A percentile compares a stretch with the other conserved stretches of the same genome.
These are phyloP conservation scores for Periconia digitata DNA, from an alignment of 2,329 filamentous ascomycete species.

Conservation along the genomic window DNA sequence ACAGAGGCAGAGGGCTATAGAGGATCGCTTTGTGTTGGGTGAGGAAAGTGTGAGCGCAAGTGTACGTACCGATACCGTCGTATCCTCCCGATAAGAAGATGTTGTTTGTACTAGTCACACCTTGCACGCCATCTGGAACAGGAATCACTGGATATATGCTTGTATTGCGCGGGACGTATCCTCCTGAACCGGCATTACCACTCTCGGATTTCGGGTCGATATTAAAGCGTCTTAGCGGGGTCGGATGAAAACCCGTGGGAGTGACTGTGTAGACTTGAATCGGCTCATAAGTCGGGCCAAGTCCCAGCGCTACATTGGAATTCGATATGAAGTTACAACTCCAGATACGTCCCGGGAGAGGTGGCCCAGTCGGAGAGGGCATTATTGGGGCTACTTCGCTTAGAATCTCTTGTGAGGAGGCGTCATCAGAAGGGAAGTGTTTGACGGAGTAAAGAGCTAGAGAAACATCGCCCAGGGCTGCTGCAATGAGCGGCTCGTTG, in stretches of 20 bases:
- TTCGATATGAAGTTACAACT: constrained; percentile 57
- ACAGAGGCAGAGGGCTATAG: too few relatives aligned
- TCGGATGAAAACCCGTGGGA: constrained; percentile 44
- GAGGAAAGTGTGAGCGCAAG: too few relatives aligned
- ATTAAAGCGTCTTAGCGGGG: constrained; percentile 44
- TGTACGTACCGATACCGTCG: constrained; percentile 58
- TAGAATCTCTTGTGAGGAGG: constrained; percentile 21
- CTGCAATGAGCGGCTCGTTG: constrained; percentile 51
- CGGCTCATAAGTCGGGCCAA: constrained; percentile 47
- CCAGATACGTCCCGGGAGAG: constrained; percentile 42
- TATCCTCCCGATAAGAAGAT: constrained; percentile 63
- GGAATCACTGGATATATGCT: constrained; percentile 52
- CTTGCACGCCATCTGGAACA: constrained; percentile 34
- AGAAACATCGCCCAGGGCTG: constrained; percentile 50
- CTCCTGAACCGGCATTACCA: constrained; percentile 29
- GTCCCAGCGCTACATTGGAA: constrained; percentile 54
- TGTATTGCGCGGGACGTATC: constrained; percentile 12
- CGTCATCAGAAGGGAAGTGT: constrained; percentile 6
- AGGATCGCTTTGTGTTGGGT: too few relatives aligned
- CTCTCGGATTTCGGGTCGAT: constrained; percentile 20
- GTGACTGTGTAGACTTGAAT: constrained; percentile 55
- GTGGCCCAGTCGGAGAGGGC: background rate
- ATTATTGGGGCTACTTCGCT: constrained; percentile 20
- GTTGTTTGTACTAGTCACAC: constrained; percentile 45
- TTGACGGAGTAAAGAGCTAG: constrained; percentile 51